These are phyloP conservation scores for Neonectria hederae DNA, from an alignment of 2,329 filamentous ascomycete genomes.

Conservation along the genomic window DNA sequence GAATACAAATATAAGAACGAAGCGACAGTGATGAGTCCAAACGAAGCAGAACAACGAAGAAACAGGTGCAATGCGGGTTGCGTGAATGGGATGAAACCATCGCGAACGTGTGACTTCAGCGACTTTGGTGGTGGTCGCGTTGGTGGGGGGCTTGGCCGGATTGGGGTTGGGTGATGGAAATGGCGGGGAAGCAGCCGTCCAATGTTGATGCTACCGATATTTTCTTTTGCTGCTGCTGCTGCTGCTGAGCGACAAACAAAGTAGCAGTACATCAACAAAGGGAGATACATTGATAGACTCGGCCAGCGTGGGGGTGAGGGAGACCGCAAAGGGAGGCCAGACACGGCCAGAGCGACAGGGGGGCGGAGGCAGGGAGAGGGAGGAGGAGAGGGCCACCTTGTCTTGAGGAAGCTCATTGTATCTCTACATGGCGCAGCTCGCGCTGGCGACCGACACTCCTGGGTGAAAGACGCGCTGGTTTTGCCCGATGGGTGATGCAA, in stretches of 20 bases:
- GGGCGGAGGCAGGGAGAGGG: constrained; percentile 12
- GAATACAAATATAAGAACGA: background rate
- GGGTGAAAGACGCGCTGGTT: constrained; percentile 4
- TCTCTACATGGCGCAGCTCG: constrained; percentile 50
- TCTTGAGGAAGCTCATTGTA: constrained; percentile 56
- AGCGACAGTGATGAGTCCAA: background rate
- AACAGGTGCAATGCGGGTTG: constrained; percentile 1
- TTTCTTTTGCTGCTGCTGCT: constrained; percentile 10
- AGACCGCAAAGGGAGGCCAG: background rate
- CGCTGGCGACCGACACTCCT: constrained; percentile 30
- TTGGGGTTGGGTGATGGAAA: constrained; percentile 42
- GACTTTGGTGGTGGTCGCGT: constrained; percentile 32
- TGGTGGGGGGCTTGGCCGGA: constrained; percentile 44
- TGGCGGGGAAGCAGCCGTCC: constrained; percentile 43
- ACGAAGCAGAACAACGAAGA: constrained; percentile 4
- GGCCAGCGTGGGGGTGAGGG: background rate
- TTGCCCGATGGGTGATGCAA: constrained; percentile 5
- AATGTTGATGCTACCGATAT: constrained; percentile 21
- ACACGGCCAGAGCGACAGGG: background rate
- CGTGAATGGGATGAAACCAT: constrained; percentile 26
- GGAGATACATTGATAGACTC: background rate
- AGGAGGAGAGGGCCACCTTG: constrained; percentile 48
- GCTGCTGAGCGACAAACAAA: constrained; percentile 11
- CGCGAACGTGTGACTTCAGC: constrained; percentile 20
- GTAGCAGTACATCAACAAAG: constrained; percentile 10